phyloP scores from a whole-genome alignment of 352 stramenopile species.

The Globisporangium cylindrosporum region DNA sequence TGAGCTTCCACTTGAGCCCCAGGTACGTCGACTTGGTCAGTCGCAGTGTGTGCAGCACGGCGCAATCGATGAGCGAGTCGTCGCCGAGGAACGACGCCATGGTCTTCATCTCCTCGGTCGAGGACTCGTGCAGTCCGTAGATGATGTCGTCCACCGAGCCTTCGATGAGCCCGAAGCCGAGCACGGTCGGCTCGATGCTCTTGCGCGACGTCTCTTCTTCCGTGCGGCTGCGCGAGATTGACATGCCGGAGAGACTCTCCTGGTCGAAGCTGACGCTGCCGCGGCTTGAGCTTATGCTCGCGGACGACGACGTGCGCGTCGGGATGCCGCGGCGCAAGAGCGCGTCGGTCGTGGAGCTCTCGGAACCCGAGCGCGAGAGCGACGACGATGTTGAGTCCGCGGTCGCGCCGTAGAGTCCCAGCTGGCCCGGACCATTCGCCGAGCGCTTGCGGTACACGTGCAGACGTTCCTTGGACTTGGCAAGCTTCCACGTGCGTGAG shows the following conservation, averaged over 20 bases:
- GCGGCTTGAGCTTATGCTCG: constrained; percentile 14
- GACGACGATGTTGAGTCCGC: constrained; percentile 19
- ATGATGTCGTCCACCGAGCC: constrained; percentile 52
- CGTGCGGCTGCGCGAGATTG: constrained; percentile 9
- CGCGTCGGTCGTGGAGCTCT: constrained; percentile 14
- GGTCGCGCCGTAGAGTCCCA: constrained; percentile 34
- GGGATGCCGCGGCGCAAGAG: constrained; percentile 13
- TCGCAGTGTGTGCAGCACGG: constrained; percentile 57
- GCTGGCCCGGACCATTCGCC: constrained; percentile 28
- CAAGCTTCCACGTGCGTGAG: constrained; percentile 59
- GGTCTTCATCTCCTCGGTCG: constrained; percentile 59
- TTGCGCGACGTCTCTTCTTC: constrained; percentile 39
- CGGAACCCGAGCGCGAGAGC: constrained; percentile 20
- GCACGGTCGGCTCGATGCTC: constrained; percentile 39
- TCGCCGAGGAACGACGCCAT: constrained; percentile 44
- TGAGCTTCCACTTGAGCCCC: constrained; percentile 74
- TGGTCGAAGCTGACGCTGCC: constrained; percentile 21
- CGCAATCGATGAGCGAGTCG: constrained; percentile 62
- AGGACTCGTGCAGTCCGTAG: constrained; percentile 50
- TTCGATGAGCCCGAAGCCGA: constrained; percentile 45
- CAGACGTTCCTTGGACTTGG: constrained; percentile 64
- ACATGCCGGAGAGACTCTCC: constrained; percentile 30
- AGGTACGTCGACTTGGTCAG: constrained; percentile 53
- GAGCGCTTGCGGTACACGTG: constrained; percentile 53
- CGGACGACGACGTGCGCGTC: constrained; percentile 17